Conservation (phyloP, 352 stramenopile genomes). For the Pythium plurisporium region DNA sequence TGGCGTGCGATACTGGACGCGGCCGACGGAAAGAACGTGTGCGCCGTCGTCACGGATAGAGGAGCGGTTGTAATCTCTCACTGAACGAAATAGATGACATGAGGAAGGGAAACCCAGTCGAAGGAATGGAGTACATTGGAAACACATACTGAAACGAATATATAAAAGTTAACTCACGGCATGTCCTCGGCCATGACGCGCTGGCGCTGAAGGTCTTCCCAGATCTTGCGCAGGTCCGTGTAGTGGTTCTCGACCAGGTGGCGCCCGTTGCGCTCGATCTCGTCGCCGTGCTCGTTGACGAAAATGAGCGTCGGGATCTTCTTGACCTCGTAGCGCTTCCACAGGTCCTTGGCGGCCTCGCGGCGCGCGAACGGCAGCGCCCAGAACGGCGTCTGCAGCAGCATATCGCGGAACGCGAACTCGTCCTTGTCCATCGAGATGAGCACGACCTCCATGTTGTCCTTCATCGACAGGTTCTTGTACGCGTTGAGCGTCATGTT, state of each 20-base stretch:
- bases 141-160: background rate
- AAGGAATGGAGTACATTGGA: too few relatives aligned
- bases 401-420: slow-evolving; percentile 47
- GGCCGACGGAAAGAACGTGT: too few relatives aligned
- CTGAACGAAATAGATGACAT: too few relatives aligned
- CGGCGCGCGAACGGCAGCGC: slow-evolving; percentile 49
- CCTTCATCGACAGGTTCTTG: slow-evolving; percentile 48
- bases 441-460: slow-evolving; percentile 56
- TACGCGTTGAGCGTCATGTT: slow-evolving; percentile 65
- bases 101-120: too few relatives aligned
- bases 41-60: too few relatives aligned
- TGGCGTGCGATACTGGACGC: too few relatives aligned
- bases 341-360: slow-evolving; percentile 48
- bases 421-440: slow-evolving; percentile 54
- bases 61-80: too few relatives aligned
- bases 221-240: slow-evolving; percentile 57
- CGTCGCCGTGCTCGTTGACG: slow-evolving; percentile 52
- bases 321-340: slow-evolving; percentile 67
- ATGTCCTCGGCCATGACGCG: slow-evolving; percentile 23
- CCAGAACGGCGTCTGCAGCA: slow-evolving; percentile 59
- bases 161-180: slow-evolving; percentile 28
- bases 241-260: slow-evolving; percentile 60
- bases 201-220: slow-evolving; percentile 36
- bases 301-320: slow-evolving; percentile 68
- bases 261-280: slow-evolving; percentile 58